Base-by-base conservation (phyloP, 2,329 filamentous ascomycete genomes). In the Ploettnerulaceae sp. region DNA sequence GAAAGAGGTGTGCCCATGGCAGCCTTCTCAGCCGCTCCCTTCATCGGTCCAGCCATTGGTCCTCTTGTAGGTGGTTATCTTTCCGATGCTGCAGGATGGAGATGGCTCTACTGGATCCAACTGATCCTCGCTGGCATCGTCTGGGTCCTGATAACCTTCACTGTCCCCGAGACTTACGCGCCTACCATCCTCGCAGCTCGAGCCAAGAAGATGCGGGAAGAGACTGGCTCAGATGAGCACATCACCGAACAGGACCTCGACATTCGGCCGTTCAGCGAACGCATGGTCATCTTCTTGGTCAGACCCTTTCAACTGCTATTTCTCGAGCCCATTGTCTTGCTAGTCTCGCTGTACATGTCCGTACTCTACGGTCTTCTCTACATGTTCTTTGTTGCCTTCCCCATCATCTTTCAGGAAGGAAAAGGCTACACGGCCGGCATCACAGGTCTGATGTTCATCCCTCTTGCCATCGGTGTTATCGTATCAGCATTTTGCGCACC, bases 41-140 rank as follows among this genome's bases (percentile, higher is more conserved):
- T 93, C 62, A 75, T 91, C 34, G 88, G 88, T 0, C 88, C 88
- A 38, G 86, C 85, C 1, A 82, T 86, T 54, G 84, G 84, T 51
- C 84, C 85, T 6, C 73, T 95, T 1, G 75, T 84, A 5, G 89
- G 89, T 55, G 89, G 87, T 8, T 94, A 81, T 62, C 71, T 93
- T 1, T 75, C 76, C 6, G 84, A 89, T 56, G 77, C 76, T 0
- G 67, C 72, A 0, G 83, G 83, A 28, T 93, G 88, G 88, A 71
- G 87, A 55, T 93, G 86, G 86, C 71, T 93, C 0, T 93, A 93
- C 70, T 91, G 86, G 84, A 78, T 95, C 57, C 87, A 91, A 61
- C 71, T 93, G 8, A 94, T 95, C 60, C 63, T 93, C 9, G 72
- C 84, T 20, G 81, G 73, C 11, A 62, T 82, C 38, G 77, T 84